A percentile compares a stretch with the other conserved stretches of the same genome.
phyloP scores from a whole-genome alignment of 2,329 filamentous ascomycete species.

The Diaporthe sp. region DNA sequence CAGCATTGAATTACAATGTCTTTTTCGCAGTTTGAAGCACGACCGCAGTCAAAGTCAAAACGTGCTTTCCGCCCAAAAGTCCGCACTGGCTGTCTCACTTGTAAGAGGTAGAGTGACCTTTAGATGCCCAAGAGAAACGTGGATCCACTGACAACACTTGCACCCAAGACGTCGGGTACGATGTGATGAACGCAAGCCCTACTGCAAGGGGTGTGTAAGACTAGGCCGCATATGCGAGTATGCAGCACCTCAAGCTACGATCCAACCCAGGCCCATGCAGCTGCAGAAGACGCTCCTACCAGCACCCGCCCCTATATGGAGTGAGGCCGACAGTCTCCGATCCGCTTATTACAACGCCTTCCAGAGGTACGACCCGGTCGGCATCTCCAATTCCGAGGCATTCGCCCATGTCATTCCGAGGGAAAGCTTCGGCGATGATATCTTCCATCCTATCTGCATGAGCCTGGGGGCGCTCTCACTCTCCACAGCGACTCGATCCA shows the following conservation, averaged over 20 bases:
- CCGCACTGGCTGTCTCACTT: constrained; percentile 5
- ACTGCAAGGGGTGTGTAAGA: constrained; percentile 15
- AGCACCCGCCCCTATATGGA: not conserved
- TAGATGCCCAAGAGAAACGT: not conserved
- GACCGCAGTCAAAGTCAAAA: constrained; percentile 4
- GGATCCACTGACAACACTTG: not conserved
- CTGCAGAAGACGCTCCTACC: not conserved
- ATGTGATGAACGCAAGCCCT: constrained; percentile 20
- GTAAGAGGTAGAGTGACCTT: not conserved
- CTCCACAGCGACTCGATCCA: not conserved
- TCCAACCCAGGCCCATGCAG: not conserved
- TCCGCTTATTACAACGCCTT: constrained; percentile 2
- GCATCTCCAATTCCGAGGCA: constrained; percentile 1
- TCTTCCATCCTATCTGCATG: constrained; percentile 1
- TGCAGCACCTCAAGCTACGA: not conserved
- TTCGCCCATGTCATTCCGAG: not conserved
- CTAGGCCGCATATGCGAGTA: constrained; percentile 5
- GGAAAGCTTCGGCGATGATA: not conserved
- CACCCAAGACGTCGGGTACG: constrained; percentile 5
- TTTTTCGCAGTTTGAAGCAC: not conserved
- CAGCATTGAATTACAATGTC: not conserved
- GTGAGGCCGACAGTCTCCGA: constrained; percentile 10
- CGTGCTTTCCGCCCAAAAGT: constrained; percentile 6
- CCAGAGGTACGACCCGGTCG: not conserved
- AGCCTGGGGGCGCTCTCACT: constrained; percentile 8